Evolutionary conservation across 495 filamentous ascomycete genomes (phyloP).

Genomic region (Xylaria bambusicola): DNA sequence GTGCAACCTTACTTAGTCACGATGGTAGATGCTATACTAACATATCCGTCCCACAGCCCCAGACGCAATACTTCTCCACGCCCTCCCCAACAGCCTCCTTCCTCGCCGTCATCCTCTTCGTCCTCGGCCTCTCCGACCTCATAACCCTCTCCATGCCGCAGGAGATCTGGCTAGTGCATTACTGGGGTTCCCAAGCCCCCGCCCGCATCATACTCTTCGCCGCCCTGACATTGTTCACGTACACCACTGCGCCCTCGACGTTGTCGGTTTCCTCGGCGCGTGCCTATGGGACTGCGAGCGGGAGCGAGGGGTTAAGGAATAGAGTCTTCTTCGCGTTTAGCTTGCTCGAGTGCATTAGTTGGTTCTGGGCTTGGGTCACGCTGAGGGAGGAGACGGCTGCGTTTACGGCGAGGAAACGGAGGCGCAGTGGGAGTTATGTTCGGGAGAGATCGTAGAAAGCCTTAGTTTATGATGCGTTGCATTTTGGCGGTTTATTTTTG

Average conservation of each 20-base stretch:
- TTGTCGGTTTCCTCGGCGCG: conserved; percentile 11
- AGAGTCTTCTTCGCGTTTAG: conserved; percentile 79
- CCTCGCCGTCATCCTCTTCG: conserved; percentile 66
- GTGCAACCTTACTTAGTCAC: conserved; percentile 21
- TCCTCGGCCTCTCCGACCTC: conserved; percentile 71
- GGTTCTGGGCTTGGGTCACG: conserved; percentile 78
- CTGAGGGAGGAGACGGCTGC: conserved; percentile 52
- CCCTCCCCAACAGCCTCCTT: conserved; percentile 70
- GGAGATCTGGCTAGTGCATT: conserved; percentile 58
- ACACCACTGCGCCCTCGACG: conserved; percentile 51
- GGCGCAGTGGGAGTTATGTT: conserved; percentile 31
- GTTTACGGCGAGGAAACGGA: conserved; percentile 36
- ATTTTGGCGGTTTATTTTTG: background rate
- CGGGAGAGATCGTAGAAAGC: conserved; percentile 11
- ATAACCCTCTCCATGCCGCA: conserved; percentile 70
- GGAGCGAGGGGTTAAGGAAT: conserved; percentile 68
- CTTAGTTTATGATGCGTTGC: background rate
- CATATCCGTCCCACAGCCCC: conserved; percentile 30
- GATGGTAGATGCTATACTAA: background rate
- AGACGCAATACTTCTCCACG: conserved; percentile 58
- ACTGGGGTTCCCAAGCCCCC: conserved; percentile 73
- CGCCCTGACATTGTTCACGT: conserved; percentile 66
- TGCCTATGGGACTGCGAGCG: conserved; percentile 34
- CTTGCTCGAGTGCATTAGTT: conserved; percentile 80
- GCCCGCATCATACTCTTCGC: conserved; percentile 68